Conservation (phyloP, 1,139 yeast genomes). For the Lizanozyma gosingica region DNA sequence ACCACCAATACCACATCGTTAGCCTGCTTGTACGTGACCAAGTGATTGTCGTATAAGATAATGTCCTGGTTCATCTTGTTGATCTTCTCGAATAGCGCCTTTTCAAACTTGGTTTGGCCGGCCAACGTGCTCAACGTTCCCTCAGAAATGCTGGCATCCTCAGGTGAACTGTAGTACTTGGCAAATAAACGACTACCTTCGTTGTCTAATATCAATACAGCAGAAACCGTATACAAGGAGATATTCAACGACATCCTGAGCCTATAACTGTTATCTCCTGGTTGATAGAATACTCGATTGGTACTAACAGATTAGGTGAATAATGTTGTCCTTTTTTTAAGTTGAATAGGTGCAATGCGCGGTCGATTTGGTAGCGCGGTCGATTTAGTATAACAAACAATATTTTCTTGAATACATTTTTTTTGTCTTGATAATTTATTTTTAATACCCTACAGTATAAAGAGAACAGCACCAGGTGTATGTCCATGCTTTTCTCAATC, state of each 20-base stretch:
- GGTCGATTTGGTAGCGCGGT: too few relatives aligned
- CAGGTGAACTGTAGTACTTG: slow-evolving; percentile 73
- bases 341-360: too few relatives aligned
- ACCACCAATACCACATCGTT: slow-evolving; percentile 68
- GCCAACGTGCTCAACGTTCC: slow-evolving; percentile 29
- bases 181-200: slow-evolving; percentile 77
- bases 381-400: too few relatives aligned
- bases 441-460: too few relatives aligned
- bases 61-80: slow-evolving; percentile 76
- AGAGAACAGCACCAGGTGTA: too few relatives aligned
- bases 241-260: slow-evolving; percentile 44
- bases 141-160: slow-evolving; percentile 19
- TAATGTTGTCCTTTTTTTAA: too few relatives aligned
- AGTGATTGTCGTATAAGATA: slow-evolving; percentile 65
- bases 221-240: slow-evolving; percentile 71
- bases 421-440: too few relatives aligned
- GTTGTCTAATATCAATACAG: slow-evolving; percentile 70
- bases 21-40: slow-evolving; percentile 74
- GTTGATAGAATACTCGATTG: too few relatives aligned
- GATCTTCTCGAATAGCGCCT: slow-evolving; percentile 62
- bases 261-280: too few relatives aligned
- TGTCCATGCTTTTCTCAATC: too few relatives aligned
- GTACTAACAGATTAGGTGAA: too few relatives aligned
- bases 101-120: slow-evolving; percentile 73
- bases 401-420: too few relatives aligned